Conservation (phyloP, 805 yeast species). For the Candida sithepensis region DNA sequence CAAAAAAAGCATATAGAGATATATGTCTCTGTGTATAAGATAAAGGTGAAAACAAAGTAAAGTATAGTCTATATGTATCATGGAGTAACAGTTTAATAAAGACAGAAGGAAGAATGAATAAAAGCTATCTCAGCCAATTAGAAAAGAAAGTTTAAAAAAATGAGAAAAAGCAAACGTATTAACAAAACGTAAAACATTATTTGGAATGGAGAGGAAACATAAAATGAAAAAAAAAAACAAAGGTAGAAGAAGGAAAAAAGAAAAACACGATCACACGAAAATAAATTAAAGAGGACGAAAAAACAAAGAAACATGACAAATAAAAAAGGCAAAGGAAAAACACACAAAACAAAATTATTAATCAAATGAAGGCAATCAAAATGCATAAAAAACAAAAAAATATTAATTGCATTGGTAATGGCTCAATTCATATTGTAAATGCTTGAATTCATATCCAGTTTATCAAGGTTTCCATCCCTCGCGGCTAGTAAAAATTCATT, state of each 20-base stretch:
- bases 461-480: slow-evolving; percentile 51
- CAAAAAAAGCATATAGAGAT: background rate
- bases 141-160: background rate
- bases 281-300: slow-evolving; percentile 1
- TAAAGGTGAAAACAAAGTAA: background rate
- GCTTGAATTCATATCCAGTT: slow-evolving; percentile 43
- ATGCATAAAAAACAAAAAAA: background rate
- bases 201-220: background rate
- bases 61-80: background rate
- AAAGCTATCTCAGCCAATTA: background rate
- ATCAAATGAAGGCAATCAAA: background rate
- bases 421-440: slow-evolving; percentile 36
- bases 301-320: slow-evolving; percentile 2
- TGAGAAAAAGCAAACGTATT: background rate
- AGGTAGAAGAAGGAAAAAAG: slow-evolving; percentile 2
- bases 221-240: background rate
- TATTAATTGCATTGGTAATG: background rate
- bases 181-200: background rate
- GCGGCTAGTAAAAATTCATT: slow-evolving; percentile 54
- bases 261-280: background rate
- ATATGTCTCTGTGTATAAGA: background rate
- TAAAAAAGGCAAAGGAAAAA: slow-evolving; percentile 2
- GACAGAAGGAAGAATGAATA: background rate
- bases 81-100: background rate
- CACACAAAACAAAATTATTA: slow-evolving; percentile 1